phyloP scores from a whole-genome alignment of 352 stramenopile species.

The Blastocystis sp. region DNA sequence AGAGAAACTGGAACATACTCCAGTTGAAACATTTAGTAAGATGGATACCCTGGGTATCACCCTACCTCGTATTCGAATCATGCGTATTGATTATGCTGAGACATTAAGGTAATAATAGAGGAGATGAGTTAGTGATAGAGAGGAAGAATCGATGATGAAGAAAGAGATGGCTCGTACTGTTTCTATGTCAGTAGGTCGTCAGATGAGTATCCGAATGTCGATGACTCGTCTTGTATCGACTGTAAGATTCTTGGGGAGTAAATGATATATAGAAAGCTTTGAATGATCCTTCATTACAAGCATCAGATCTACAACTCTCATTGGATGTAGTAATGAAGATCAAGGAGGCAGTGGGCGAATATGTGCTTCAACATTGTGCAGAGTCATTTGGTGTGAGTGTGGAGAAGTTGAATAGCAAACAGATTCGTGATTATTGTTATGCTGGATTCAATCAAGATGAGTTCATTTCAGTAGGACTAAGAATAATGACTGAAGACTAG shows the following conservation, averaged over 20 bases:
- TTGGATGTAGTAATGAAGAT: not conserved
- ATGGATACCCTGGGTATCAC: conserved; percentile 5
- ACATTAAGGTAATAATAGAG: not conserved
- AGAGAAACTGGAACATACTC: not conserved
- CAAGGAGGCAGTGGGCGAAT: not conserved
- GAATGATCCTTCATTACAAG: not conserved
- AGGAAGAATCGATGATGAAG: conserved; percentile 10
- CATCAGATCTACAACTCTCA: not conserved
- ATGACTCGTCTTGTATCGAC: not conserved
- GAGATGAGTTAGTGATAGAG: not conserved
- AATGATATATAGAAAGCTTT: not conserved
- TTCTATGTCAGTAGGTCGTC: not conserved
- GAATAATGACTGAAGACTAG: not conserved
- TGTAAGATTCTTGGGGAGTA: not conserved
- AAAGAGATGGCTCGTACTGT: not conserved
- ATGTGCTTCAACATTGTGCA: conserved; percentile 3
- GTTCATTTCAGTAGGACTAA: not conserved
- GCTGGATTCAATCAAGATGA: conserved; percentile 12
- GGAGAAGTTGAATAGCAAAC: not conserved
- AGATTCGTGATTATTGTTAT: conserved; percentile 20
- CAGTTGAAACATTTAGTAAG: not conserved
- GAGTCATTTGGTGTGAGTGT: not conserved
- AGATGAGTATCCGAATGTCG: not conserved
- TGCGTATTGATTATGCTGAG: not conserved
- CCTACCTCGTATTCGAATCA: conserved; percentile 2